These are phyloP conservation scores for Fusarium sambucinum DNA, from an alignment of 2,329 filamentous ascomycete genomes.

Conservation along the genomic window DNA sequence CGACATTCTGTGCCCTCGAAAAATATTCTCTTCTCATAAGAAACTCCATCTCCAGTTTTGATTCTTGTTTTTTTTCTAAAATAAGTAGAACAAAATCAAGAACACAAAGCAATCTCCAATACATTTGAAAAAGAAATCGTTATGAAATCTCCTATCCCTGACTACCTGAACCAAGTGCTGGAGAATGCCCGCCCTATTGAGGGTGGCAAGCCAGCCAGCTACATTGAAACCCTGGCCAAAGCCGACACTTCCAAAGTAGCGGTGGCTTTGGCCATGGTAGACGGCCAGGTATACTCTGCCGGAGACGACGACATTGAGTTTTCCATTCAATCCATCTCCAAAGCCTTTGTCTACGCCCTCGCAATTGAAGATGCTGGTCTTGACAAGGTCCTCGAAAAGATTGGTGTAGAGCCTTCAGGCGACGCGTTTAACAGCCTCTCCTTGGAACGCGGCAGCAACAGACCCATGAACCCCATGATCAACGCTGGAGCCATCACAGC, in stretches of 20 bases:
- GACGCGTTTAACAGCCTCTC: constrained; percentile 55
- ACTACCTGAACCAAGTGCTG: constrained; percentile 51
- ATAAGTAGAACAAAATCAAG: background rate
- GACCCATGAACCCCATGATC: constrained; percentile 55
- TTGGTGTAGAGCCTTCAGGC: constrained; percentile 56
- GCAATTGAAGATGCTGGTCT: constrained; percentile 56
- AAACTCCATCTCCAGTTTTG: background rate
- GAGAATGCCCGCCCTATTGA: constrained; percentile 50
- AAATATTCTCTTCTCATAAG: constrained; percentile 2
- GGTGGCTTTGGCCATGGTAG: constrained; percentile 56
- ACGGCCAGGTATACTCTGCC: constrained; percentile 55
- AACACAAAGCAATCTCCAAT: background rate
- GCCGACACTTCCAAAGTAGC: constrained; percentile 56
- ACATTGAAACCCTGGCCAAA: constrained; percentile 55
- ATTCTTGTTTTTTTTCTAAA: background rate
- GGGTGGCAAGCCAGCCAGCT: constrained; percentile 50
- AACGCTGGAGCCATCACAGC: constrained; percentile 53
- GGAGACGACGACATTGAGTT: constrained; percentile 56
- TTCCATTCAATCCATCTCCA: constrained; percentile 58
- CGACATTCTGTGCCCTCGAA: constrained; percentile 25
- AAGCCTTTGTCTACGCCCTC: constrained; percentile 56
- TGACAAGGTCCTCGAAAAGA: constrained; percentile 53
- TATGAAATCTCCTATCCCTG: constrained; percentile 54
- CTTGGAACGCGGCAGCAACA: constrained; percentile 48
- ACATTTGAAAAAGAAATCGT: background rate